Evolutionary conservation across 768 basidiomycete species (phyloP).

Genomic region (Gloeopeniophorella convolvens): DNA sequence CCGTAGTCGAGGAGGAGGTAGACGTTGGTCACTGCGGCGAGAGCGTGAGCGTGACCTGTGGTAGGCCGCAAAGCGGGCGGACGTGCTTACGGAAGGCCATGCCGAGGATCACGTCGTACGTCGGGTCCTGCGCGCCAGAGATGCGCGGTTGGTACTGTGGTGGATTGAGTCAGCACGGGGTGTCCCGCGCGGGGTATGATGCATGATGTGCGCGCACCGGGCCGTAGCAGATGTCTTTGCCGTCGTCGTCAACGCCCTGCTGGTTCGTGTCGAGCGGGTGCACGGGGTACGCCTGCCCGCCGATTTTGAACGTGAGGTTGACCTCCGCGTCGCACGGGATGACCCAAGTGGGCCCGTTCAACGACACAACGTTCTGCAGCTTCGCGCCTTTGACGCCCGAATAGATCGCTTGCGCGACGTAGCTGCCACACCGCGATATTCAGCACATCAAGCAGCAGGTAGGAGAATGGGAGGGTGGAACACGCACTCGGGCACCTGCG

Average conservation of each 20-base stretch:
- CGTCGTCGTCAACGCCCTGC: slow-evolving; percentile 29
- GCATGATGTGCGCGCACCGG: slow-evolving; percentile 32
- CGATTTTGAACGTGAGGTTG: slow-evolving; percentile 59
- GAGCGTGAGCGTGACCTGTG: not conserved
- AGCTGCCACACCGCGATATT: slow-evolving; percentile 25
- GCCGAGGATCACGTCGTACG: slow-evolving; percentile 61
- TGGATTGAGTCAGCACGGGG: too few species aligned
- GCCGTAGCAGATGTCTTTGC: slow-evolving; percentile 31
- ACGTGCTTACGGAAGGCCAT: slow-evolving; percentile 58
- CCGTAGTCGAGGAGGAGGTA: slow-evolving; percentile 62
- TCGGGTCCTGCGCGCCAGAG: slow-evolving; percentile 43
- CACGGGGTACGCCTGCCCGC: slow-evolving; percentile 47
- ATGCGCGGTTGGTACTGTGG: slow-evolving; percentile 63
- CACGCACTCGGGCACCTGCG: slow-evolving; percentile 47
- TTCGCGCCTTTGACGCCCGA: slow-evolving; percentile 44
- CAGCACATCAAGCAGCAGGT: slow-evolving; percentile 13
- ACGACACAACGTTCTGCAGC: slow-evolving; percentile 30
- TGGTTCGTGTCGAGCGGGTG: slow-evolving; percentile 57
- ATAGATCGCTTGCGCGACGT: slow-evolving; percentile 57
- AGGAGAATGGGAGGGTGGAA: not conserved
- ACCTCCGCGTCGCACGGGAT: slow-evolving; percentile 59
- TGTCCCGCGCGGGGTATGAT: too few species aligned
- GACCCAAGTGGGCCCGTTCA: slow-evolving; percentile 48
- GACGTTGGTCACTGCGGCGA: slow-evolving; percentile 52
- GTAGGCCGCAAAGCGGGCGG: not conserved